Conservation (phyloP, 129 eudicot genomes). For the Scalesia atractyloides region DNA sequence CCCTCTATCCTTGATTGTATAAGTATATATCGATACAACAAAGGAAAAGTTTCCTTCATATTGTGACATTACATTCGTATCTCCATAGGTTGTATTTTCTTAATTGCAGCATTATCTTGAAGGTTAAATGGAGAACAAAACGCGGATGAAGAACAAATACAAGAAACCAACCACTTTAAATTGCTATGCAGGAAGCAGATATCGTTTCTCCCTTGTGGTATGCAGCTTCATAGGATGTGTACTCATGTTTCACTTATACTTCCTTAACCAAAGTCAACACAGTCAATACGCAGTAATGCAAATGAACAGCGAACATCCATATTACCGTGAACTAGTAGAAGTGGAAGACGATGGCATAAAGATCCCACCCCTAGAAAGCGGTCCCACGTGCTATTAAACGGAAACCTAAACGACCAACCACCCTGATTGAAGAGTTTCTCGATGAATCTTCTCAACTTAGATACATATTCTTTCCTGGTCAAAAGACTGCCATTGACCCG, state of each 20-base stretch:
- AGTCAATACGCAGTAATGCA: slow-evolving; percentile 33
- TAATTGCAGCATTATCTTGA: slow-evolving; percentile 61
- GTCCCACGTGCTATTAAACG: slow-evolving; percentile 95
- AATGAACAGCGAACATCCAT: slow-evolving; percentile 42
- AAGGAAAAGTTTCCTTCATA: slow-evolving; percentile 7
- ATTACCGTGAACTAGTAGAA: slow-evolving; percentile 68
- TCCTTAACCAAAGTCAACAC: slow-evolving; percentile 45
- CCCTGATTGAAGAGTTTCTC: slow-evolving; percentile 85
- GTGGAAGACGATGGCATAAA: slow-evolving; percentile 86
- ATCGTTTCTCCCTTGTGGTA: slow-evolving; percentile 46
- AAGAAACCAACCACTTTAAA: slow-evolving; percentile 79
- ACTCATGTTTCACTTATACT: slow-evolving; percentile 62
- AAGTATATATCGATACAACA: slow-evolving; percentile 8
- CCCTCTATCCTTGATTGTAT: slow-evolving; percentile 8
- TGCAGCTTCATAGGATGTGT: slow-evolving; percentile 75
- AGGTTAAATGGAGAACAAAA: slow-evolving; percentile 63
- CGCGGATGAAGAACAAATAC: slow-evolving; percentile 89
- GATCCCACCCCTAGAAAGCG: slow-evolving; percentile 92
- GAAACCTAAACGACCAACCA: slow-evolving; percentile 63
- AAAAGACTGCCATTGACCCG: slow-evolving; percentile 69
- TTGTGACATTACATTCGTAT: slow-evolving; percentile 47
- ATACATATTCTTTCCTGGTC: slow-evolving; percentile 77
- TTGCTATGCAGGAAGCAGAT: slow-evolving; percentile 92
- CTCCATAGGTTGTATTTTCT: slow-evolving; percentile 59
- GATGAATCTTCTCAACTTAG: slow-evolving; percentile 89